Evolutionary conservation across 257 asterid species (phyloP).

Genomic region (Solanum raphanifolium): DNA sequence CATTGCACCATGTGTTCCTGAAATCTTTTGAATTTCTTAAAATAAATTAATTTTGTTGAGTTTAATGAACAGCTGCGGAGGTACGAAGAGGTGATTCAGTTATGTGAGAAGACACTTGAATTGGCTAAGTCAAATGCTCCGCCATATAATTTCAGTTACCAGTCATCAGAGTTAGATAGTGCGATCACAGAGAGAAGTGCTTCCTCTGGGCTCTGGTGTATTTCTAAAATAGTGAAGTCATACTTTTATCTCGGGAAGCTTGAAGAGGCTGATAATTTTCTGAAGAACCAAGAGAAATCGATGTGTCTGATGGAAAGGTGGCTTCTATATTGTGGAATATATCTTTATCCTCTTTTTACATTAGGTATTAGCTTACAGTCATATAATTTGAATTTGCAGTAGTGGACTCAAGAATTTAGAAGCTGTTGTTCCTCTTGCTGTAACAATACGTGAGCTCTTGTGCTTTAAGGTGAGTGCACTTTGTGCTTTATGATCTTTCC

Average conservation of each 20-base stretch:
- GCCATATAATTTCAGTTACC: conserved; percentile 18
- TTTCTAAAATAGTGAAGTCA: conserved; percentile 54
- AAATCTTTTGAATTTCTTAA: background rate
- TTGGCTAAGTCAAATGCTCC: conserved; percentile 30
- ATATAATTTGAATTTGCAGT: conserved; percentile 25
- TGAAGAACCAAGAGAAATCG: conserved; percentile 67
- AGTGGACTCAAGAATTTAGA: conserved; percentile 38
- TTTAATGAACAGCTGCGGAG: conserved; percentile 58
- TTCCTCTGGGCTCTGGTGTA: conserved; percentile 59
- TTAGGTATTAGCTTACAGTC: background rate
- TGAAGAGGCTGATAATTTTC: conserved; percentile 68
- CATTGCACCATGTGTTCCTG: background rate
- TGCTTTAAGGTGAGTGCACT: conserved; percentile 61
- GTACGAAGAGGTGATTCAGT: conserved; percentile 68
- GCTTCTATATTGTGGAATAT: background rate
- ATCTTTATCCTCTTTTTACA: background rate
- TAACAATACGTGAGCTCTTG: conserved; percentile 58
- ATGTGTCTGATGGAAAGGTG: conserved; percentile 39
- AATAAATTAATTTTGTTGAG: background rate
- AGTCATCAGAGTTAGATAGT: conserved; percentile 24
- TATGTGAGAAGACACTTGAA: conserved; percentile 57
- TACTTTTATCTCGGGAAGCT: conserved; percentile 72
- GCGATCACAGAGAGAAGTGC: conserved; percentile 37
- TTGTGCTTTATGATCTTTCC: conserved; percentile 5
- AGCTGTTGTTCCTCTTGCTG: conserved; percentile 54